phyloP scores from a whole-genome alignment of 2,329 filamentous ascomycete genomes.

The Daldinia sp. region DNA sequence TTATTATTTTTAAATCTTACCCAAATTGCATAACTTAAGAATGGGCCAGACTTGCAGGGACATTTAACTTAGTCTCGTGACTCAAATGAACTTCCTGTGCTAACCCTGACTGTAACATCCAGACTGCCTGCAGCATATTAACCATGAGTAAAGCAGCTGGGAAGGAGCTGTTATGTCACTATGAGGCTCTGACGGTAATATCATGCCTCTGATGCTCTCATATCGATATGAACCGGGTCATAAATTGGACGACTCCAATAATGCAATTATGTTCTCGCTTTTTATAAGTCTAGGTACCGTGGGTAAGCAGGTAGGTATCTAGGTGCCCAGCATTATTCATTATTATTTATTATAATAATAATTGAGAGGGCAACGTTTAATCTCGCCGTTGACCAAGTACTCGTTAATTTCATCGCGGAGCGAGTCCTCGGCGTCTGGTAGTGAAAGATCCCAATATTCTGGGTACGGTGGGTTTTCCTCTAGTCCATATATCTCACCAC shows the following conservation, averaged over 20 bases:
- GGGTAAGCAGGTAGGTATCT: too few species aligned
- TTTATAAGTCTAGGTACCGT: neutral
- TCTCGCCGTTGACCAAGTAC: slow-evolving; percentile 26
- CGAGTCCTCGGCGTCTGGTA: slow-evolving; percentile 19
- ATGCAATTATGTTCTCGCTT: neutral
- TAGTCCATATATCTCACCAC: slow-evolving; percentile 43
- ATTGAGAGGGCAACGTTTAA: slow-evolving; percentile 21
- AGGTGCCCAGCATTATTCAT: too few species aligned
- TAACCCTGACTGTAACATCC: neutral
- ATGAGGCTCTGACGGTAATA: neutral
- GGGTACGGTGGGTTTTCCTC: slow-evolving; percentile 30
- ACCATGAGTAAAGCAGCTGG: neutral
- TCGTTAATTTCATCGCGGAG: slow-evolving; percentile 28
- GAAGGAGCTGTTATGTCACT: too few species aligned
- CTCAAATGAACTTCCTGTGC: neutral
- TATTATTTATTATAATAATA: too few species aligned
- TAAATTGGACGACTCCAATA: too few species aligned
- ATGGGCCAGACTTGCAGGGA: neutral
- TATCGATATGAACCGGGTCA: neutral
- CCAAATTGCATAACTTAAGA: neutral
- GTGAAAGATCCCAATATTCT: slow-evolving; percentile 44
- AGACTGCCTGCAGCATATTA: neutral
- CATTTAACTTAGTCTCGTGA: neutral
- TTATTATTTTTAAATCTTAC: slow-evolving; percentile 4
- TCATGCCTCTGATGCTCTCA: neutral